A percentile compares a stretch with the other conserved stretches of the same genome.
These are phyloP conservation scores for Epichloe uncinata DNA, from an alignment of 2,329 filamentous ascomycete species.

Conservation along the genomic window DNA sequence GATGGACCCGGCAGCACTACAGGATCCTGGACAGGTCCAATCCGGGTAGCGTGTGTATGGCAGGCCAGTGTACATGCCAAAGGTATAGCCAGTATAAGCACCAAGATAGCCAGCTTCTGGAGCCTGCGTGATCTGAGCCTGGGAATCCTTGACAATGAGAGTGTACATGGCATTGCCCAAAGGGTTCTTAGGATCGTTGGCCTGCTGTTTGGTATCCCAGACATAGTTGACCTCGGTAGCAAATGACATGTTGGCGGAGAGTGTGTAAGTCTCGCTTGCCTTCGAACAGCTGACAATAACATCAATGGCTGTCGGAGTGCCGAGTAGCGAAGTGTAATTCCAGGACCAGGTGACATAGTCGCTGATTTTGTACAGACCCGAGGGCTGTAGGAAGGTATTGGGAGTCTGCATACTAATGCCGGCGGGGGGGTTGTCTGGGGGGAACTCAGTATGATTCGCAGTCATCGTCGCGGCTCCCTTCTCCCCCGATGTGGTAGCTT, in stretches of 20 bases:
- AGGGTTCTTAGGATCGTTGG: slow-evolving; percentile 29
- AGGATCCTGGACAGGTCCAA: slow-evolving; percentile 45
- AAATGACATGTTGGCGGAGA: slow-evolving; percentile 51
- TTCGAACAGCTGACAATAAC: slow-evolving; percentile 42
- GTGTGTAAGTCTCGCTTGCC: slow-evolving; percentile 41
- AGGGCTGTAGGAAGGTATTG: slow-evolving; percentile 26
- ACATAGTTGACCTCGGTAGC: slow-evolving; percentile 35
- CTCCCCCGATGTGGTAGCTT: slow-evolving; percentile 11
- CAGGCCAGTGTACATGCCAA: slow-evolving; percentile 43
- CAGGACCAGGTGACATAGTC: slow-evolving; percentile 47
- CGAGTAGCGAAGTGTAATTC: slow-evolving; percentile 51
- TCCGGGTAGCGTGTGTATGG: slow-evolving; percentile 37
- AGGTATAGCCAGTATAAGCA: slow-evolving; percentile 33
- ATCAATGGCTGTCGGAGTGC: slow-evolving; percentile 45
- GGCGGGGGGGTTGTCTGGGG: slow-evolving; percentile 31
- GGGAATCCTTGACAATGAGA: slow-evolving; percentile 48
- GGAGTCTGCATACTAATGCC: slow-evolving; percentile 41
- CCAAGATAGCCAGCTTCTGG: slow-evolving; percentile 43
- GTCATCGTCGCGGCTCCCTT: slow-evolving; percentile 14
- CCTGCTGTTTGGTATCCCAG: slow-evolving; percentile 44
- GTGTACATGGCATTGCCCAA: slow-evolving; percentile 45
- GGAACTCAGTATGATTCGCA: slow-evolving; percentile 27
- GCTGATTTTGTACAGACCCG: slow-evolving; percentile 46
- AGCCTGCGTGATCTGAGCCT: slow-evolving; percentile 33
- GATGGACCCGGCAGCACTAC: slow-evolving; percentile 36